Conservation (phyloP, 305 asterid species). For the Solanum aculeatissimum region DNA sequence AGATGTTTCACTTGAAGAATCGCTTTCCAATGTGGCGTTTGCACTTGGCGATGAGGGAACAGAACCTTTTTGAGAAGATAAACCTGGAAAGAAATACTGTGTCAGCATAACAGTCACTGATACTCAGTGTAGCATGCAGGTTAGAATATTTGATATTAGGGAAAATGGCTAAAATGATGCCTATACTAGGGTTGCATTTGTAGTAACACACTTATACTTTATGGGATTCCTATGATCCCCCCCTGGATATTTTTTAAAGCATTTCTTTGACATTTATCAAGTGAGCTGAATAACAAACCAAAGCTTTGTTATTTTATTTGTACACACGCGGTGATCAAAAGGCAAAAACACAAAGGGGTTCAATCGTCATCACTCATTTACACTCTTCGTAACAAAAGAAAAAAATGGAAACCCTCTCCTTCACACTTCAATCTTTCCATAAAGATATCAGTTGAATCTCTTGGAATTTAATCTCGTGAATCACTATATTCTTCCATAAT, state of each 20-base stretch:
- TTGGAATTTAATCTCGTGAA: background rate
- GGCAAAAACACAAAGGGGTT: too few relatives aligned
- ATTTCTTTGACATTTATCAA: background rate
- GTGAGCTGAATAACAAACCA: background rate
- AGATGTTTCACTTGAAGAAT: slow-evolving; percentile 85
- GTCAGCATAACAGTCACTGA: background rate
- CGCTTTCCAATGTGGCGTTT: slow-evolving; percentile 58
- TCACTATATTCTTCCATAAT: background rate
- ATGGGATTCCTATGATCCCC: background rate
- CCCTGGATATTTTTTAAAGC: background rate
- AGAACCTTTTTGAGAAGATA: slow-evolving; percentile 25
- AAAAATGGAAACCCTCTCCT: too few relatives aligned
- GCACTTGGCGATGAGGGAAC: slow-evolving; percentile 67
- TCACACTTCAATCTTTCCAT: too few relatives aligned
- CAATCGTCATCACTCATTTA: too few relatives aligned
- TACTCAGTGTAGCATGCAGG: background rate
- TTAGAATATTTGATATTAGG: background rate
- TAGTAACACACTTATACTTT: background rate
- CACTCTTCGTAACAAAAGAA: background rate
- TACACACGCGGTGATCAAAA: too few relatives aligned
- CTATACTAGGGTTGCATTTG: background rate
- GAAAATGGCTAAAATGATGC: background rate
- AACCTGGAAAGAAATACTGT: background rate
- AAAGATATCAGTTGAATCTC: background rate
- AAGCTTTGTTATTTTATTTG: background rate